Evolutionary conservation across 2,329 filamentous ascomycete genomes (phyloP), one percentile per base, ranked within the genome.

Genomic region (Cercospora beticola): DNA sequence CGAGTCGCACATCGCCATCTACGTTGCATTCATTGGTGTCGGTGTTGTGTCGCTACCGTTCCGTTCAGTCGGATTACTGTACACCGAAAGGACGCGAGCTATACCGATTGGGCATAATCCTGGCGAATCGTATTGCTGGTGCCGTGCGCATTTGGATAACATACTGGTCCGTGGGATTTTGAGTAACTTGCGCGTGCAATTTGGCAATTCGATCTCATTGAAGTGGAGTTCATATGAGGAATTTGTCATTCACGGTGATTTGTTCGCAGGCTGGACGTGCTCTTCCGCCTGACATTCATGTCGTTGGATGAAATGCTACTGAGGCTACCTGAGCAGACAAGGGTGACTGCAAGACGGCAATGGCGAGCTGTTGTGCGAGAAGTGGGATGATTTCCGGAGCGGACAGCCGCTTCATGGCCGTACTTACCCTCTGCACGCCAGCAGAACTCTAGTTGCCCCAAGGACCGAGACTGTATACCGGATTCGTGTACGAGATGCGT

Each of bases 1-100:
- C 54, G 36, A 43, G 36, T 43, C 16, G 16, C 36, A 30, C 54
- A 58, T n/a, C 26, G 26, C 54, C 61, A 69, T 67, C 59, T 64
- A 59, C 67, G 43, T 58, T 54, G 64, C 67, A 66, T 54, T 26
- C 46, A 57, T 26, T 40, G 59, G 30, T 62, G 46, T 61, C 66
- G 49, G 43, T 58, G 54, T 64, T 9, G 31, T 62, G 58, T 64
- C 61, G 64, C 59, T 69, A 69, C 67, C 67, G 54, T 63, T 63
- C 59, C 36, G 23, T 69, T 60, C 59, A 52, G 64, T 49, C 63
- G 28, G 46, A 26, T 23, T 26, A 23, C 21, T 12, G 9, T 52
- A 23, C 46, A 52, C 46, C 46, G 18, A 23, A 52, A 23, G 21
- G 46, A 23, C 46, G 46, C 12, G 10, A 21, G 46, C 46, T 52